Base-by-base conservation (phyloP, 352 stramenopile species). In the Aphanomyces invadans region DNA sequence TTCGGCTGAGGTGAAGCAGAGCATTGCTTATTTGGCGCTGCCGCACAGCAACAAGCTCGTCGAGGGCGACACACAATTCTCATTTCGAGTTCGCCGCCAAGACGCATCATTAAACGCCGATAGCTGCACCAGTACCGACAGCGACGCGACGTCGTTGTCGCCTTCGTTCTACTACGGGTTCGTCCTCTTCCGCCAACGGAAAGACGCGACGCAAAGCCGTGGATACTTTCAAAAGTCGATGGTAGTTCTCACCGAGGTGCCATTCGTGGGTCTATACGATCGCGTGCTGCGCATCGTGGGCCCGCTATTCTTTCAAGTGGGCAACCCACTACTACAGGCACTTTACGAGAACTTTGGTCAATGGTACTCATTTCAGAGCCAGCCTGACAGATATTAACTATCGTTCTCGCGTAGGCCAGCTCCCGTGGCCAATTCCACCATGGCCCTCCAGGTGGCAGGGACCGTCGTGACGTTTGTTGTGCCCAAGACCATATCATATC, bases 11-110 rank as follows among this genome's bases (percentile, higher is more conserved):
- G 79, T 81, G 36, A 78, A 79, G 63, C 81, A 77, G 68, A 90
- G 81, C 73, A 71, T 92, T 36, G 80, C 80, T 64, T 79, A 91
- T 56, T 62, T 92, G 36, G 75, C 84, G 59, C 79, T 96, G 51
- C 86, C 86, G 23, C 84, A 95, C 71, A 90, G 83, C 75, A 93
- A 90, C 76, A 89, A 86, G 56, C 84, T 90, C 70, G 79, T 92
- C 52, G 86, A 94, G 54, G 86, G 86, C 21, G 85, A 95, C 72
- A 90, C 82, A 59, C 82, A 93, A 69, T 95, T 91, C 62, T 77
- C 79, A 7, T 86, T 92, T 62, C 82, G 86, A 63, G 90, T 89
- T 51, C 73, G 74, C 83, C 65, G 45, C 31, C 23, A 64, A 39
- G 55, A 52, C 36, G n/a, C 36, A 42, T 42, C 36, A 15, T 42